Percentiles rank a stretch among this genome's conserved stretches.
Conservation (phyloP, 2,329 filamentous ascomycete genomes). For the Akanthomyces lecanii region DNA sequence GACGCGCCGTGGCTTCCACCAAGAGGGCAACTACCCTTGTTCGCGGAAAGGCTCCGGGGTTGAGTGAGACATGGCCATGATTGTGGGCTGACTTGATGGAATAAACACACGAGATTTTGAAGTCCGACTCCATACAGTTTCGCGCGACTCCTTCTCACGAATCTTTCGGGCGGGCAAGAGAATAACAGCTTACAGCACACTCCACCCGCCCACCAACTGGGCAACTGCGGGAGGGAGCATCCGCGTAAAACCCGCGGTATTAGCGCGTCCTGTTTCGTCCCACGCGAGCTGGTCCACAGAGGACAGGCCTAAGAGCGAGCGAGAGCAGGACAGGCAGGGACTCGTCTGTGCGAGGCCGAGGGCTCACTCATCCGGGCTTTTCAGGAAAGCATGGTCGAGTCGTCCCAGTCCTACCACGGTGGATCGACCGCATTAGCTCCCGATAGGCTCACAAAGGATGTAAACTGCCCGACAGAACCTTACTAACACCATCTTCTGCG, state of each 20-base stretch:
- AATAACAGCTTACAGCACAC: background rate
- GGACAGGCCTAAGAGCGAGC: background rate
- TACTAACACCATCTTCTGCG: background rate
- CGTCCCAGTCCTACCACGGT: background rate
- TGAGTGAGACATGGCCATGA: background rate
- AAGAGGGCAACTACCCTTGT: background rate
- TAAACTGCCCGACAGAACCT: background rate
- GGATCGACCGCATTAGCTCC: background rate
- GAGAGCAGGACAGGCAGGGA: background rate
- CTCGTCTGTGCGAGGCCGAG: background rate
- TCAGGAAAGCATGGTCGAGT: no score
- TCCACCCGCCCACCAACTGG: background rate
- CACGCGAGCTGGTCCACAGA: slow-evolving; percentile 6
- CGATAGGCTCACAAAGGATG: background rate
- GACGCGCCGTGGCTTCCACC: no score
- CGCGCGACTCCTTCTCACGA: no score
- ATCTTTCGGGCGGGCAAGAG: no score
- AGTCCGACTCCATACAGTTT: no score
- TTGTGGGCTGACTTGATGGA: background rate
- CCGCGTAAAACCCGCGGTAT: background rate
- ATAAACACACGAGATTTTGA: background rate
- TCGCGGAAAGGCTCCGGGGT: background rate
- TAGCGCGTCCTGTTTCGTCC: background rate
- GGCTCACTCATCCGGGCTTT: background rate
- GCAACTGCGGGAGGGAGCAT: slow-evolving; percentile 2